A percentile compares a stretch with the other conserved stretches of the same genome.
phyloP scores from a whole-genome alignment of 257 asterid species.

The Agastache rugosa region DNA sequence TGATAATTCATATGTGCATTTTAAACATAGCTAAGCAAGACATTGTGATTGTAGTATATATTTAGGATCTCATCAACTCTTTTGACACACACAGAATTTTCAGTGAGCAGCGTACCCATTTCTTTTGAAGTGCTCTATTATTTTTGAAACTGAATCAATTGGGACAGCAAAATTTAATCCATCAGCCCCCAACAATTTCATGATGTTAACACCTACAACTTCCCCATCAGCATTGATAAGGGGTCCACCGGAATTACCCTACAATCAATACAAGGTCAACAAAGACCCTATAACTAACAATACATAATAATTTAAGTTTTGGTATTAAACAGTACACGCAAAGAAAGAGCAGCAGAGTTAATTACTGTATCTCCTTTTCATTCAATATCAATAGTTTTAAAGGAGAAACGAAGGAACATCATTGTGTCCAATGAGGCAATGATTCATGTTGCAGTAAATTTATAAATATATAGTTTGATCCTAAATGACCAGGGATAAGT shows the following conservation, averaged over 20 bases:
- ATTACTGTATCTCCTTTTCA: background rate
- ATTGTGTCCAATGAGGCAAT: background rate
- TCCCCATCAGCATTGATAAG: conserved; percentile 88
- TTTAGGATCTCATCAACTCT: background rate
- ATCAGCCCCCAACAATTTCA: conserved; percentile 85
- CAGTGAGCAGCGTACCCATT: conserved; percentile 59
- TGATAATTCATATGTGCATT: background rate
- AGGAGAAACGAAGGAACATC: conserved; percentile 2
- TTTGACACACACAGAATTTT: background rate
- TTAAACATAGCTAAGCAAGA: background rate
- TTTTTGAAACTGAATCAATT: conserved; percentile 71
- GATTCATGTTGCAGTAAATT: conserved; percentile 14
- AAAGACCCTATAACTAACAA: conserved; percentile 17
- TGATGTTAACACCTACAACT: conserved; percentile 75
- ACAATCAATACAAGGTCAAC: conserved; percentile 32
- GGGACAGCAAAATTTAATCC: conserved; percentile 90
- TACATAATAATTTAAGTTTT: conserved; percentile 16
- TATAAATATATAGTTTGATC: conserved; percentile 12
- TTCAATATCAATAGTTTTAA: conserved; percentile 11
- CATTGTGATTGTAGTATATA: background rate
- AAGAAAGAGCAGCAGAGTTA: conserved; percentile 22
- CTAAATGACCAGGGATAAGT: conserved; percentile 1
- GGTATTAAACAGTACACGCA: conserved; percentile 10
- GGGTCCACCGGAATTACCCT: conserved; percentile 99
- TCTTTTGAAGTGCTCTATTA: conserved; percentile 73